Conservation (phyloP, 495 filamentous ascomycete genomes). For the Hypoxylon perforatum region DNA sequence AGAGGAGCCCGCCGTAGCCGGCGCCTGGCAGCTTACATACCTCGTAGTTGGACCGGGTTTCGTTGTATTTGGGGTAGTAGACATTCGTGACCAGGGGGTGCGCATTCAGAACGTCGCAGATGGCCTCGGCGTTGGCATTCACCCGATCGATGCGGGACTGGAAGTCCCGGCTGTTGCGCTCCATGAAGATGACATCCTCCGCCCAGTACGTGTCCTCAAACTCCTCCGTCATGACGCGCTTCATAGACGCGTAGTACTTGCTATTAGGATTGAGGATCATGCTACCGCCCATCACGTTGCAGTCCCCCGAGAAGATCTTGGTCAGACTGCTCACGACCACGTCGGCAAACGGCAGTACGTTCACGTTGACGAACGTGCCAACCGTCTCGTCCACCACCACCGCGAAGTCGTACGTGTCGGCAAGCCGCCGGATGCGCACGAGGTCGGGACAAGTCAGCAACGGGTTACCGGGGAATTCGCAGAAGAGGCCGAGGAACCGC, state of each 20-base stretch:
- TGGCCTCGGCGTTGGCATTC: constrained; percentile 85
- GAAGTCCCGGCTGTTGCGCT: constrained; percentile 96
- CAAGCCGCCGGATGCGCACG: constrained; percentile 77
- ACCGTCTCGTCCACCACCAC: constrained; percentile 96
- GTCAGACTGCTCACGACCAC: constrained; percentile 93
- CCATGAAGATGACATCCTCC: constrained; percentile 93
- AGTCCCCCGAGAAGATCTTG: constrained; percentile 96
- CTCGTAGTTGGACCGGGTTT: constrained; percentile 79
- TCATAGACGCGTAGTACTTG: constrained; percentile 75
- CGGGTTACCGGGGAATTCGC: constrained; percentile 94
- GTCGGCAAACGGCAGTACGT: constrained; percentile 89
- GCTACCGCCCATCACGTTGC: constrained; percentile 97
- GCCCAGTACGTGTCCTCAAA: constrained; percentile 94
- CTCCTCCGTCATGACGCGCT: constrained; percentile 65
- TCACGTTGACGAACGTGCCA: constrained; percentile 94
- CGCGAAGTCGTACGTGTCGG: constrained; percentile 86
- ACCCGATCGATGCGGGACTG: constrained; percentile 82
- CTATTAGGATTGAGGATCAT: constrained; percentile 85
- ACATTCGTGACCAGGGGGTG: constrained; percentile 77
- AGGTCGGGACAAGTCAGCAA: constrained; percentile 87
- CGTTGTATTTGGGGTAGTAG: constrained; percentile 85
- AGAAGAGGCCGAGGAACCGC: constrained; percentile 85
- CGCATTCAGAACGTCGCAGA: constrained; percentile 72
- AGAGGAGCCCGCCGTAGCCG: constrained; percentile 92
- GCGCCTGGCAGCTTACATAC: constrained; percentile 76